Percentiles rank a stretch among this genome's conserved stretches.
Evolutionary conservation across 345 rosid genomes (phyloP).

Genomic region (Eucalyptus erythrocorys): DNA sequence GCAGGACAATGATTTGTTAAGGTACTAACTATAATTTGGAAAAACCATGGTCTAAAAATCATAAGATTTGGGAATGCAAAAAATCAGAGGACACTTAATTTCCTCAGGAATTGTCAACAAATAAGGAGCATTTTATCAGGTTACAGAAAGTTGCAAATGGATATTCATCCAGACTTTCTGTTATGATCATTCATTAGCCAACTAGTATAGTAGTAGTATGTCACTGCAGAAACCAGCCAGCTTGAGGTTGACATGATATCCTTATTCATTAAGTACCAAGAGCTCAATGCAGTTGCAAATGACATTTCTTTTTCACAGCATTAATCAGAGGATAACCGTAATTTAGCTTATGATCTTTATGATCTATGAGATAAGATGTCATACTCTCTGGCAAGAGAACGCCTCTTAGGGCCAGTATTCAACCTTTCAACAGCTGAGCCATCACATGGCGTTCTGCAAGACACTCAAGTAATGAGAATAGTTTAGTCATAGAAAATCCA

Average conservation of each 20-base stretch:
- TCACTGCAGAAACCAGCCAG: neutral
- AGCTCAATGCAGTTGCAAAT: neutral
- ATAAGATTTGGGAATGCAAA: neutral
- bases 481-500: neutral
- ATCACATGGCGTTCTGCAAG: constrained; percentile 33
- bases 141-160: neutral
- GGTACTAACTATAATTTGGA: neutral
- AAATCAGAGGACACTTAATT: neutral
- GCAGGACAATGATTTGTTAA: neutral
- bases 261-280: neutral
- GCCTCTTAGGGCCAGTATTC: constrained; percentile 49
- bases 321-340: neutral
- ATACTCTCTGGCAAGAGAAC: constrained; percentile 76
- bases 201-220: neutral
- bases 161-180: neutral
- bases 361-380: neutral
- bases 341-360: neutral
- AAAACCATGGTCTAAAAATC: neutral
- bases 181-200: neutral
- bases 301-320: neutral
- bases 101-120: neutral
- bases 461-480: neutral
- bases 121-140: neutral
- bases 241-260: neutral
- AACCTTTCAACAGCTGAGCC: constrained; percentile 34